Conservation (phyloP, 2,329 filamentous ascomycete genomes). For the Ophiostoma angusticollis region DNA sequence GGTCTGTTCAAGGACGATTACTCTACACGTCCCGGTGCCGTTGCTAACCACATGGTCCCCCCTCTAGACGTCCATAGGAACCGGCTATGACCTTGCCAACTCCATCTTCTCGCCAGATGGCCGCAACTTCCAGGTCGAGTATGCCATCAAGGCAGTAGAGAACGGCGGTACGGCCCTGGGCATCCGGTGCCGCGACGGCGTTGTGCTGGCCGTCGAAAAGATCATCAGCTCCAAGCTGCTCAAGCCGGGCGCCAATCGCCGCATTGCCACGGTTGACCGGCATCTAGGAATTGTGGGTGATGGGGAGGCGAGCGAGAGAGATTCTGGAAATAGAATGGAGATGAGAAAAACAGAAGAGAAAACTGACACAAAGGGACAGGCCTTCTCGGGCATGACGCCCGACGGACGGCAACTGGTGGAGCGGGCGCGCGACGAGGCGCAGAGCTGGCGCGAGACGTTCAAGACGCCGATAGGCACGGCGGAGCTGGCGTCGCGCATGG, state of each 20-base stretch:
- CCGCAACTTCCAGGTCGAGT: constrained; percentile 98
- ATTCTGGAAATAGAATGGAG: background rate
- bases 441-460: constrained; percentile 83
- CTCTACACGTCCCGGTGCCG: background rate
- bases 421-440: constrained; percentile 85
- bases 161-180: constrained; percentile 94
- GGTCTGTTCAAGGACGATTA: background rate
- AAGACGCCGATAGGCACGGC: constrained; percentile 85
- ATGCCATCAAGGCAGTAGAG: constrained; percentile 96
- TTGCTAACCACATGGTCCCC: background rate
- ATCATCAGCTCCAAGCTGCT: constrained; percentile 89
- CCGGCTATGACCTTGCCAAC: constrained; percentile 98
- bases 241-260: constrained; percentile 91
- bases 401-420: constrained; percentile 93
- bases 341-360: background rate
- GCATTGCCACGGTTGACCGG: constrained; percentile 87
- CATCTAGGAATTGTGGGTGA: constrained; percentile 78
- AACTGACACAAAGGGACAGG: constrained; percentile 37
- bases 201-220: constrained; percentile 94
- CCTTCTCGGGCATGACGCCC: constrained; percentile 85
- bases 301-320: background rate
- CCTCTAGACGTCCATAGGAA: constrained; percentile 94
- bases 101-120: constrained; percentile 99
- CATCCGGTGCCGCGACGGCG: constrained; percentile 92
- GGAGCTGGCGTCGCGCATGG: constrained; percentile 84